Conservation (phyloP, 176 grass and related monocot species). For the Leersia perrieri region DNA sequence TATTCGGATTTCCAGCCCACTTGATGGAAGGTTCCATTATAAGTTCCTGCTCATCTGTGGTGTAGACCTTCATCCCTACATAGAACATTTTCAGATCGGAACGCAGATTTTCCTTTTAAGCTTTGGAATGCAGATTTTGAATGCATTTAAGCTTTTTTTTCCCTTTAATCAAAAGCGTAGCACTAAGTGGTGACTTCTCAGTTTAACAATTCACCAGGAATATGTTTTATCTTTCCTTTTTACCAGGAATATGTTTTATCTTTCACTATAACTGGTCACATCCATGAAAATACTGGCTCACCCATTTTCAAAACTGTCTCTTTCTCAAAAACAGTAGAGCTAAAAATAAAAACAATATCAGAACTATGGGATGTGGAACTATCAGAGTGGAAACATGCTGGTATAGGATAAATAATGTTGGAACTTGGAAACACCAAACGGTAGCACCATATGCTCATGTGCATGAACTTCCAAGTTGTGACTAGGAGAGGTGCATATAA, state of each 20-base stretch:
- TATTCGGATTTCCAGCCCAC: conserved; percentile 88
- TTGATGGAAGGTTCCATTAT: conserved; percentile 86
- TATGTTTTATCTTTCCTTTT: too few species aligned
- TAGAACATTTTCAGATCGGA: neutral
- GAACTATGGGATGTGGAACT: neutral
- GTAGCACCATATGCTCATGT: too few species aligned
- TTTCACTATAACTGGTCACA: neutral
- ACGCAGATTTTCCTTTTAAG: too few species aligned
- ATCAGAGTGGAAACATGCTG: neutral
- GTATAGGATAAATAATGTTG: neutral
- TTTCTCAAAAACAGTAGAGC: too few species aligned
- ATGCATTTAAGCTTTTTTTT: too few species aligned
- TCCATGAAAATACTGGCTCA: too few species aligned
- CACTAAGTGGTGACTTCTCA: neutral
- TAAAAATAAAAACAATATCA: too few species aligned
- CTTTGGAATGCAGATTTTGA: too few species aligned
- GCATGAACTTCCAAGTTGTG: too few species aligned
- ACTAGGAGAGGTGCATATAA: too few species aligned
- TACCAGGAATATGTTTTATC: neutral
- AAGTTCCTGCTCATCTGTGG: conserved; percentile 71
- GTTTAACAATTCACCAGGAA: neutral
- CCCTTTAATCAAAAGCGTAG: neutral
- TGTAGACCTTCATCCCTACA: conserved; percentile 87
- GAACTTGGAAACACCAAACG: too few species aligned
- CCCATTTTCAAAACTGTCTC: too few species aligned